These are phyloP conservation scores for Barnettozyma sucrosica DNA, from an alignment of 805 yeast genomes.

Conservation along the genomic window DNA sequence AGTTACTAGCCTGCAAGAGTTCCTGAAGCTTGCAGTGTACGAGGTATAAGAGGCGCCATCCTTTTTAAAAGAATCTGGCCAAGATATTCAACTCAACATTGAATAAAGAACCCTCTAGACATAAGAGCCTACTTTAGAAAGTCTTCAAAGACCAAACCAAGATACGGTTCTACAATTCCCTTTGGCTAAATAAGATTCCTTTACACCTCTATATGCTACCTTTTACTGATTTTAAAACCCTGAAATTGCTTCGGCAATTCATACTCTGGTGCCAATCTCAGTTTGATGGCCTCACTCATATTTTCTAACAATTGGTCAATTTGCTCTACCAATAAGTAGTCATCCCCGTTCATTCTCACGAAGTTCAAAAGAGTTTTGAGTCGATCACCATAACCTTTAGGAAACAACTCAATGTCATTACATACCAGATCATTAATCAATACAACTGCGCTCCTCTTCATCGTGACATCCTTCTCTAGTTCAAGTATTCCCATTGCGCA, in stretches of 20 bases:
- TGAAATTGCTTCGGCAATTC: constrained; percentile 4
- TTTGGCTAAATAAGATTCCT: neutral
- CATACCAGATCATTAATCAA: constrained; percentile 56
- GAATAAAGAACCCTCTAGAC: no score
- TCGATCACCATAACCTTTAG: constrained; percentile 40
- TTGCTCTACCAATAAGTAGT: constrained; percentile 55
- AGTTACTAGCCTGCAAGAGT: no score
- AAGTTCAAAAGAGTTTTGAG: constrained; percentile 40
- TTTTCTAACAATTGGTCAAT: constrained; percentile 34
- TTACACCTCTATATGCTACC: neutral
- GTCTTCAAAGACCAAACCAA: no score
- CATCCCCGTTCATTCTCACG: constrained; percentile 43
- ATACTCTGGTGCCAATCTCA: constrained; percentile 2
- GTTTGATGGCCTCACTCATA: constrained; percentile 22
- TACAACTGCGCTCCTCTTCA: constrained; percentile 74
- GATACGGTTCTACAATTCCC: neutral
- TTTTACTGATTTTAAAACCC: neutral
- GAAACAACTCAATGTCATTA: constrained; percentile 44
- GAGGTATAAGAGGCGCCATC: no score
- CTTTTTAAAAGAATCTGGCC: no score
- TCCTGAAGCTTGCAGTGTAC: no score
- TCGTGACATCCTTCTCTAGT: constrained; percentile 44
- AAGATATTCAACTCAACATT: no score
- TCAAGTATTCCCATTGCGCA: constrained; percentile 72
- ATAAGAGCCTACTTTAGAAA: no score